Conservation (phyloP, 2,329 filamentous ascomycete genomes). For the Trichoderma guizhouense region DNA sequence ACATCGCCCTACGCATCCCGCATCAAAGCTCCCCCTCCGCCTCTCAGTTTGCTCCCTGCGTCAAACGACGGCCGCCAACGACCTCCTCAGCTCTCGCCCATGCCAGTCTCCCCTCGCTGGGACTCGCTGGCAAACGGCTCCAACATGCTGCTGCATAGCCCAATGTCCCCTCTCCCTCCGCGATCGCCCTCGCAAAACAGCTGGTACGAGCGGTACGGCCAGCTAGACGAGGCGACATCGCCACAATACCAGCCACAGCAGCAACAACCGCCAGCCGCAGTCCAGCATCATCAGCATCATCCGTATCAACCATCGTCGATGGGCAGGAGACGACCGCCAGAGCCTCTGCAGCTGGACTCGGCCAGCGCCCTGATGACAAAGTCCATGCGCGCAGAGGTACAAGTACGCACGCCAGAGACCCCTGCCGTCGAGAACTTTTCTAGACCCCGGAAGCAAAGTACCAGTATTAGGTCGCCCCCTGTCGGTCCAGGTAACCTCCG, state of each 20-base stretch:
- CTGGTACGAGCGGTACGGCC: constrained; percentile 19
- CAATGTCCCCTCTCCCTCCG: constrained; percentile 21
- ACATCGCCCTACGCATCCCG: constrained; percentile 25
- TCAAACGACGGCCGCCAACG: constrained; percentile 4
- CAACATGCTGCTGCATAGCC: constrained; percentile 27
- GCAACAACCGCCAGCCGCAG: constrained; percentile 1
- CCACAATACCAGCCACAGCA: constrained; percentile 26
- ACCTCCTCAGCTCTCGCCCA: constrained; percentile 30
- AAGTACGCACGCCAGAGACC: constrained; percentile 36
- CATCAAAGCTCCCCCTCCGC: constrained; percentile 20
- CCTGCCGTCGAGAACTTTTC: constrained; percentile 55
- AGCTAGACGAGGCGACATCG: constrained; percentile 21
- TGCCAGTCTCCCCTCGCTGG: constrained; percentile 44
- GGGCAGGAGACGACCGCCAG: constrained; percentile 30
- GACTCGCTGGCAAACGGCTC: constrained; percentile 36
- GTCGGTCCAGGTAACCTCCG: constrained; percentile 34
- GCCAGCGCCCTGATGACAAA: constrained; percentile 27
- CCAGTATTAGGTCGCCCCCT: constrained; percentile 46
- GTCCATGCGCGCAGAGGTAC: constrained; percentile 33
- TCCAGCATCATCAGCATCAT: constrained; percentile 6
- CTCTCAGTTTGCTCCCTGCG: constrained; percentile 16
- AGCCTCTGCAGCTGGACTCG: constrained; percentile 20
- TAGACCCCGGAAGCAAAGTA: constrained; percentile 47
- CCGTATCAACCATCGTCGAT: constrained; percentile 14
- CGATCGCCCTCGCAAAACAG: constrained; percentile 12